A percentile compares a stretch with the other conserved stretches of the same genome.
Evolutionary conservation across 352 stramenopile genomes (phyloP).

Genomic region (Phytophthora fragariaefolia): DNA sequence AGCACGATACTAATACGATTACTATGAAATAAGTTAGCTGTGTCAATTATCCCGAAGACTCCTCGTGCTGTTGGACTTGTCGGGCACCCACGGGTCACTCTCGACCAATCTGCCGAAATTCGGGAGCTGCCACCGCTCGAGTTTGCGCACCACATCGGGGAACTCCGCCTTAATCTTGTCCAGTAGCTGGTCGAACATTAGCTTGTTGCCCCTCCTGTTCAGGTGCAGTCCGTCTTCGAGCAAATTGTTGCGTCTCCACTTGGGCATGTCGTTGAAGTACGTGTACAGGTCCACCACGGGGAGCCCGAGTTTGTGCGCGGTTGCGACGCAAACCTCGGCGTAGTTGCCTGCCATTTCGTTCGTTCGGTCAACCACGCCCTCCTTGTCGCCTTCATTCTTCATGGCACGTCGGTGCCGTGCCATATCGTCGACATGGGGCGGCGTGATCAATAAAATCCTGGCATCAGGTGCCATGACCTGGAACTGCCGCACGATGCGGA

Average conservation of each 20-base stretch:
- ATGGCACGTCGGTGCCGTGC: constrained; percentile 16
- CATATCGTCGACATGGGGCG: constrained; percentile 47
- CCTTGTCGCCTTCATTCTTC: constrained; percentile 18
- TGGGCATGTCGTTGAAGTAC: constrained; percentile 54
- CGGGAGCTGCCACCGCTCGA: constrained; percentile 27
- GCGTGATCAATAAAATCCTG: constrained; percentile 56
- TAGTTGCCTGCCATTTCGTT: constrained; percentile 50
- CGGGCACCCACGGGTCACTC: constrained; percentile 28
- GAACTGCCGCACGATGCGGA: constrained; percentile 36
- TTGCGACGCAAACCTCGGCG: constrained; percentile 45
- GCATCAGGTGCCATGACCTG: constrained; percentile 25
- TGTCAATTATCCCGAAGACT: constrained; percentile 25
- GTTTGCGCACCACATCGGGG: constrained; percentile 29
- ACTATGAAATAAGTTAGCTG: constrained; percentile 28
- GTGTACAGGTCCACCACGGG: constrained; percentile 51
- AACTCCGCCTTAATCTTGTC: constrained; percentile 44
- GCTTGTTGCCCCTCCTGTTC: constrained; percentile 52
- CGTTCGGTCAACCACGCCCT: constrained; percentile 41
- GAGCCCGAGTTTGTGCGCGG: constrained; percentile 33
- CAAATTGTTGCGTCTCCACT: constrained; percentile 44
- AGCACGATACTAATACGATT: background rate
- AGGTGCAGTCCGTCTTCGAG: constrained; percentile 67
- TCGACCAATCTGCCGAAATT: constrained; percentile 25
- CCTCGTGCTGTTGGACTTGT: constrained; percentile 21
- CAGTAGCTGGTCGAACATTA: constrained; percentile 51